phyloP scores from a whole-genome alignment of 352 stramenopile genomes.

The Elongisporangium anandrum region DNA sequence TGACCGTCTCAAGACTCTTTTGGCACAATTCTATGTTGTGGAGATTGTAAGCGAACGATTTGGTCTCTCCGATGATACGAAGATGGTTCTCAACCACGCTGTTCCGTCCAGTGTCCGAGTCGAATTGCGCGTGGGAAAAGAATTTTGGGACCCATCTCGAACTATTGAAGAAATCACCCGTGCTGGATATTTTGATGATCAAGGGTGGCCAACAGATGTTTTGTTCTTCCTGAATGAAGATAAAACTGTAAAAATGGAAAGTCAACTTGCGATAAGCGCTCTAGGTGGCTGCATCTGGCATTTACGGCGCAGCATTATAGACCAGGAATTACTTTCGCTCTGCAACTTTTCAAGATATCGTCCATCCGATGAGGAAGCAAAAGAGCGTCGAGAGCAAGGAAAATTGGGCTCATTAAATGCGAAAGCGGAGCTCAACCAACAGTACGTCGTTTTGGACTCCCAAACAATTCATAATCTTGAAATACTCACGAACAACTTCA shows the following conservation, averaged over 20 bases:
- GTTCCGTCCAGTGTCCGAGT: conserved; percentile 54
- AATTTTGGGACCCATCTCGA: conserved; percentile 90
- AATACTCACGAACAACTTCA: conserved; percentile 89
- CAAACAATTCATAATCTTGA: conserved; percentile 98
- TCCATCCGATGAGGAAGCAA: conserved; percentile 66
- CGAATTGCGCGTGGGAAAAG: conserved; percentile 53
- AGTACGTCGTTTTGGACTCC: conserved; percentile 94
- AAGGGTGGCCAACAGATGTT: conserved; percentile 58
- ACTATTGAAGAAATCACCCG: conserved; percentile 90
- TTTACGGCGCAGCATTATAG: conserved; percentile 73
- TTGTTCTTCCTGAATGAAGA: conserved; percentile 64
- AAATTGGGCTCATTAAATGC: conserved; percentile 13
- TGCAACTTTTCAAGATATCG: conserved; percentile 77
- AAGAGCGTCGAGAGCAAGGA: conserved; percentile 14
- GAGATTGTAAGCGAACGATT: conserved; percentile 82
- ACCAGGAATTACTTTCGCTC: conserved; percentile 76
- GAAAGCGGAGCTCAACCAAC: conserved; percentile 61
- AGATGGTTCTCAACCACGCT: conserved; percentile 72
- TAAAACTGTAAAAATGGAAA: conserved; percentile 57
- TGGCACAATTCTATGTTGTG: conserved; percentile 85
- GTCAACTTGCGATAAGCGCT: conserved; percentile 59
- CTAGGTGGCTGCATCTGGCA: conserved; percentile 81
- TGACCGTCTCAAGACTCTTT: conserved; percentile 94
- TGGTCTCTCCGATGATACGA: conserved; percentile 57
- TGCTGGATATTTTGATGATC: conserved; percentile 85